A percentile compares a stretch with the other conserved stretches of the same genome.
These are phyloP conservation scores for Tulasnella sp. DNA, from an alignment of 768 basidiomycete genomes.

Conservation along the genomic window DNA sequence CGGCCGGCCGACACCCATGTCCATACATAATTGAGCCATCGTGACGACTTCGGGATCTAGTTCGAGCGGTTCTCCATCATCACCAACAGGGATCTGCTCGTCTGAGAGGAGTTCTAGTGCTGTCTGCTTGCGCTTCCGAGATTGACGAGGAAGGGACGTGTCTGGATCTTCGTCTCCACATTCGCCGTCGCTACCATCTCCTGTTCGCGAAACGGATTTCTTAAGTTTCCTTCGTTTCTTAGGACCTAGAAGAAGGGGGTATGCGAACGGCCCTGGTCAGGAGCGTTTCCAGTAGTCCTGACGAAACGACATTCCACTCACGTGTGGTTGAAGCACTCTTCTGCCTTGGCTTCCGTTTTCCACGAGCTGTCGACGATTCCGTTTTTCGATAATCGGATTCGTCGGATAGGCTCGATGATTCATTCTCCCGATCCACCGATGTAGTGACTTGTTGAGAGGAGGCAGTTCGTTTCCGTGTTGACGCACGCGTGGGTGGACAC, in stretches of 20 bases:
- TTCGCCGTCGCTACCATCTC: not conserved
- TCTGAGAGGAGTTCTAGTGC: slow-evolving; percentile 3
- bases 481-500: too few relatives aligned
- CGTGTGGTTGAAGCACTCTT: not conserved
- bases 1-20: slow-evolving; percentile 67
- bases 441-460: too few relatives aligned
- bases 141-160: not conserved
- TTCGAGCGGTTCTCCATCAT: slow-evolving; percentile 5
- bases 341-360: not conserved
- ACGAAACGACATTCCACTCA: not conserved
- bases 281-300: not conserved
- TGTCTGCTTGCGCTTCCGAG: slow-evolving; percentile 3
- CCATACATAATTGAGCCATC: slow-evolving; percentile 38
- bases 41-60: slow-evolving; percentile 5
- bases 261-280: not conserved
- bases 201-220: not conserved
- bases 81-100: slow-evolving; percentile 5
- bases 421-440: too few relatives aligned
- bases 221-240: not conserved
- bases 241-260: not conserved
- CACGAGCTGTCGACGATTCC: not conserved
- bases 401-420: not conserved
- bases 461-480: too few relatives aligned
- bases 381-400: not conserved
- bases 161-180: not conserved